Evolutionary conservation across 2,329 filamentous ascomycete genomes (phyloP).

Genomic region (Clonostachys sp.): DNA sequence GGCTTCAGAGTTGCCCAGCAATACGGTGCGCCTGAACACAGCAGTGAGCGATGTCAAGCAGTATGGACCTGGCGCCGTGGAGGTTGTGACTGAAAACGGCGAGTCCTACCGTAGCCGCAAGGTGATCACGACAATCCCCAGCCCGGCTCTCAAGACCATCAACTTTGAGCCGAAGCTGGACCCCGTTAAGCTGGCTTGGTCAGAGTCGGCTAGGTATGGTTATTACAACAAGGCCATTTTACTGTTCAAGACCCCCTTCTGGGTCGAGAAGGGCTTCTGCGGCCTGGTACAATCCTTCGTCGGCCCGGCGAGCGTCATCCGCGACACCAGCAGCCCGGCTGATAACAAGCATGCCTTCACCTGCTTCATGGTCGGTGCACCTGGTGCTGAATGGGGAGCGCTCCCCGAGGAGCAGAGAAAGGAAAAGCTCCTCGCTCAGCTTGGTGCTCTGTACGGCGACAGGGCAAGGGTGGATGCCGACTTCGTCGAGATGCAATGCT

Average conservation of each 20-base stretch:
- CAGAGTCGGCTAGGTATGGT: conserved; percentile 29
- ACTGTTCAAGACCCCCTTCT: conserved; percentile 31
- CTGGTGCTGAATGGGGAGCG: conserved; percentile 22
- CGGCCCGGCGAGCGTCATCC: conserved; percentile 37
- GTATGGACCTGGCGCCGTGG: conserved; percentile 7
- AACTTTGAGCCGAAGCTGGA: conserved; percentile 41
- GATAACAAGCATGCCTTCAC: conserved; percentile 24
- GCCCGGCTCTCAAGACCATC: conserved; percentile 37
- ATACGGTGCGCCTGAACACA: conserved; percentile 16
- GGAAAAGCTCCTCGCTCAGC: conserved; percentile 14
- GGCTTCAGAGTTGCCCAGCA: conserved; percentile 20
- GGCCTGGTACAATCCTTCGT: conserved; percentile 37
- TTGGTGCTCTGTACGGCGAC: conserved; percentile 13
- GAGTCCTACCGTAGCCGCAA: conserved; percentile 27
- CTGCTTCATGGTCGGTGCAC: conserved; percentile 32
- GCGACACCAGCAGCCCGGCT: conserved; percentile 30
- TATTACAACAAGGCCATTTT: conserved; percentile 48
- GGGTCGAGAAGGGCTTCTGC: conserved; percentile 29
- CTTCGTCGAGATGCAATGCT: conserved; percentile 22
- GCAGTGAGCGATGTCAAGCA: conserved; percentile 23
- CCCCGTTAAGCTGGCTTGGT: conserved; percentile 22
- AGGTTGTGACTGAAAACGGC: conserved; percentile 12
- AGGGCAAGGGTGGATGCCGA: conserved; percentile 6
- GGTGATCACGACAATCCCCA: conserved; percentile 43
- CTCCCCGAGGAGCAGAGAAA: conserved; percentile 11